Conservation (phyloP, 2,329 filamentous ascomycete genomes). For the Hymenoscyphus fructigenus region DNA sequence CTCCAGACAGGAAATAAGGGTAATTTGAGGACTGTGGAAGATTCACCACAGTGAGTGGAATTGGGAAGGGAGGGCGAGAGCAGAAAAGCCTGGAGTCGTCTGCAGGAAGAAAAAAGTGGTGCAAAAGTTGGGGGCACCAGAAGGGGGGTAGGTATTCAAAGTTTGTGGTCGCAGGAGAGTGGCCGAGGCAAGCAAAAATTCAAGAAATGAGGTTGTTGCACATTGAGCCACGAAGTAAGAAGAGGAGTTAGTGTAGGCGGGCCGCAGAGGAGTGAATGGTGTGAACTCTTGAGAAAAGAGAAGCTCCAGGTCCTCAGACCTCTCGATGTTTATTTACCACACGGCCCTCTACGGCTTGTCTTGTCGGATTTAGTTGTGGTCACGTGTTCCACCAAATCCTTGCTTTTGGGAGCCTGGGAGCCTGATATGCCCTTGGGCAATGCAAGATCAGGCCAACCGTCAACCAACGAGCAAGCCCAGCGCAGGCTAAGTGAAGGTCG, state of each 20-base stretch:
- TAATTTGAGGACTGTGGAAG: not conserved
- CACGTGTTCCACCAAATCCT: not conserved
- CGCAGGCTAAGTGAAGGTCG: not conserved
- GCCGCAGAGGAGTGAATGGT: not conserved
- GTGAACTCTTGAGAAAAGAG: not conserved
- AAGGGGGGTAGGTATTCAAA: slow-evolving; percentile 8
- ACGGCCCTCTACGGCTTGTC: too few species aligned
- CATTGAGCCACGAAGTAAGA: not conserved
- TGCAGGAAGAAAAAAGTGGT: slow-evolving; percentile 5
- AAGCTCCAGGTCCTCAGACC: not conserved
- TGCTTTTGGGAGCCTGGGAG: not conserved
- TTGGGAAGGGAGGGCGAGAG: not conserved
- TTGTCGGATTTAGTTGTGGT: too few species aligned
- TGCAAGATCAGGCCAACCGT: not conserved
- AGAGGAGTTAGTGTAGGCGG: not conserved
- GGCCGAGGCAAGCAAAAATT: not conserved
- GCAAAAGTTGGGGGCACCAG: not conserved
- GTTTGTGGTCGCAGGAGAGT: not conserved
- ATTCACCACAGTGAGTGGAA: not conserved
- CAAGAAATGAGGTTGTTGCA: slow-evolving; percentile 4
- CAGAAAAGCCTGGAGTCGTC: not conserved
- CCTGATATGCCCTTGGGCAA: not conserved
- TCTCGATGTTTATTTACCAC: not conserved
- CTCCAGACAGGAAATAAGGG: not conserved
- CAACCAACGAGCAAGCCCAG: not conserved